phyloP scores from a whole-genome alignment of 2,329 filamentous ascomycete genomes.

The Pleoardoris graminearum region DNA sequence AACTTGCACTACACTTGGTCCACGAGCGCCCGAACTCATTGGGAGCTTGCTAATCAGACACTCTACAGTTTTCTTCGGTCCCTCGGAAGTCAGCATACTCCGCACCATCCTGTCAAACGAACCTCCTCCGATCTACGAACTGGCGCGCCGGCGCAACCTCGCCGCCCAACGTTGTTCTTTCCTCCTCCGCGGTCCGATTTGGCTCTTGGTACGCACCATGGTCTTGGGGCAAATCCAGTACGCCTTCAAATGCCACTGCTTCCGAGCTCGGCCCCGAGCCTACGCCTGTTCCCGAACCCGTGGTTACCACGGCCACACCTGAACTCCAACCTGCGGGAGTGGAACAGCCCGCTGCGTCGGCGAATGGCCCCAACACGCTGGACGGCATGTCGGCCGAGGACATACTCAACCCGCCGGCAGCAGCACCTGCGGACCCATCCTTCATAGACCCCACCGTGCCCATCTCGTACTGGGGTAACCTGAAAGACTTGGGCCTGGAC shows the following conservation, averaged over 20 bases:
- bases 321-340: constrained; percentile 44
- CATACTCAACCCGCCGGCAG: constrained; percentile 19
- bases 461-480: constrained; percentile 78
- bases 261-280: constrained; percentile 12
- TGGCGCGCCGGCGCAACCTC: constrained; percentile 32
- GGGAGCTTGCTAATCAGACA: neutral
- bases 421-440: constrained; percentile 19
- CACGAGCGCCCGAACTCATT: neutral
- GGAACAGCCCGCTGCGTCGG: constrained; percentile 32
- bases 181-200: constrained; percentile 31
- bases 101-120: constrained; percentile 27
- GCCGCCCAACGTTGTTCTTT: constrained; percentile 22
- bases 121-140: constrained; percentile 27
- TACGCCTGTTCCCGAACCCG: constrained; percentile 17
- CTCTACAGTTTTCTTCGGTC: constrained; percentile 39
- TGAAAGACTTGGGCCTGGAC: constrained; percentile 81
- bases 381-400: constrained; percentile 26
- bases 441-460: constrained; percentile 56
- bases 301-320: constrained; percentile 36
- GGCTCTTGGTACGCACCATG: constrained; percentile 43
- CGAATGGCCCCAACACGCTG: constrained; percentile 23
- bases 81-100: constrained; percentile 26
- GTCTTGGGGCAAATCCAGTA: constrained; percentile 39
- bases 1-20: neutral
- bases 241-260: constrained; percentile 23